Base-by-base conservation (phyloP, 257 asterid genomes). In the Haberlea rhodopensis region DNA sequence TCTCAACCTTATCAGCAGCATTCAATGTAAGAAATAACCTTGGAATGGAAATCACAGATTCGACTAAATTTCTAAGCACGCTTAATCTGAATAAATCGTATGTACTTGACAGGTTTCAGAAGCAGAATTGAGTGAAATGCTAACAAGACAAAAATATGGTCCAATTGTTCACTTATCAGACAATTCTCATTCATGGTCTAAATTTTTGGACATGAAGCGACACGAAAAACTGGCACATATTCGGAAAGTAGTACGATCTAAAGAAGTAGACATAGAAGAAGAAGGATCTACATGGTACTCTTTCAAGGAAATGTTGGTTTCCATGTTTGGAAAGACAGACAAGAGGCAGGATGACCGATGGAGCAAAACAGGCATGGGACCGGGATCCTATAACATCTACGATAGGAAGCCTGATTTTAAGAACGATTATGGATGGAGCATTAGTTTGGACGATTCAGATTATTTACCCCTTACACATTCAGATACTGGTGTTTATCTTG, bases 361-460 rank as follows among this genome's bases (percentile, higher is more conserved):
- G 64, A 52, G 37, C 5, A 9, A 32, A 32, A 71, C 61, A 1
- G 69, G 80, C 0, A 75, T 68, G 61, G 91, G 83, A 1, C 87
- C 88, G 0, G 87, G 82, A 2, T 48, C 99, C 6, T 87, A 75
- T 63, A 92, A 92, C 70, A 51, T 92, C 43, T 87, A 75, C 15
- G 80, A 80, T 4, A 53, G 78, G 4, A 76, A 78, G 28, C 78
- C 95, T 20, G 94, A 82, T 51, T 89, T 85, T 76, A 31, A 69
- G 71, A 89, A 89, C 56, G 60, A 89, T 5, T 89, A 87, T 5
- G 99, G 99, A 0, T 89, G 81, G 86, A 92, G 95, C 80, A 43
- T 66, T 49, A 97, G 94, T 0, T 67, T 92, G 63, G 87, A 83
- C 9, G 77, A 82, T 58, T 29, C 75, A 1, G 89, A 85, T 51